A percentile compares a stretch with the other conserved stretches of the same genome.
These are phyloP conservation scores for Sicyos edulis DNA, from an alignment of 306 rosid genomes.

Conservation along the genomic window DNA sequence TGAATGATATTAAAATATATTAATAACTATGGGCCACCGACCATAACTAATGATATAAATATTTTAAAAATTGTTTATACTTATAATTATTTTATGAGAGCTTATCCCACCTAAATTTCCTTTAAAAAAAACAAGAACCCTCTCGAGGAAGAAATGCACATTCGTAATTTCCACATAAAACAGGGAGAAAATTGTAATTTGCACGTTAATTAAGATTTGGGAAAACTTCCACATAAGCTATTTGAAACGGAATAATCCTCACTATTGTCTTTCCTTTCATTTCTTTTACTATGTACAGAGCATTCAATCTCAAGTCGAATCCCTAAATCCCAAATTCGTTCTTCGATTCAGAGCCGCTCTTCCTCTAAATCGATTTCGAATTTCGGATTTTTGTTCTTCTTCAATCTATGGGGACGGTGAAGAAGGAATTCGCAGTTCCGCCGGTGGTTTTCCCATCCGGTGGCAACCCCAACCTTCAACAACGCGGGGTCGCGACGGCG, in stretches of 20 bases:
- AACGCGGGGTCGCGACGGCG: slow-evolving; percentile 66
- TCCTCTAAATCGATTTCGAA: not conserved
- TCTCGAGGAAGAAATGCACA: not conserved
- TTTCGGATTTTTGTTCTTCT: not conserved
- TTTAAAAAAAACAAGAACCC: too few species aligned
- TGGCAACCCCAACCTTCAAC: slow-evolving; percentile 59
- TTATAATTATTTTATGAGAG: too few species aligned
- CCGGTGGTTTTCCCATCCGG: slow-evolving; percentile 83
- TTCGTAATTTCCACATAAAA: not conserved
- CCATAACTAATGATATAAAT: too few species aligned
- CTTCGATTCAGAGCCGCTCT: not conserved
- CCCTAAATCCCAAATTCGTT: slow-evolving; percentile 8
- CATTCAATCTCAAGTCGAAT: not conserved
- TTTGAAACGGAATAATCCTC: too few species aligned
- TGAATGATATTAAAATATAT: too few species aligned
- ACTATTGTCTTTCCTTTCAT: not conserved
- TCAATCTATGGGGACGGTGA: slow-evolving; percentile 29
- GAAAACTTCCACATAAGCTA: not conserved
- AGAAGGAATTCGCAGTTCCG: slow-evolving; percentile 62
- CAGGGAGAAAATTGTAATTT: not conserved
- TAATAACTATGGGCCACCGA: too few species aligned
- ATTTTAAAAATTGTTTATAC: too few species aligned
- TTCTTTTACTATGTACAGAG: not conserved
- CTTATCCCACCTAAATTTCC: too few species aligned
- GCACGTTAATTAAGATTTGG: not conserved